Base-by-base conservation (phyloP, 768 basidiomycete species). In the Leccinum imitatum region DNA sequence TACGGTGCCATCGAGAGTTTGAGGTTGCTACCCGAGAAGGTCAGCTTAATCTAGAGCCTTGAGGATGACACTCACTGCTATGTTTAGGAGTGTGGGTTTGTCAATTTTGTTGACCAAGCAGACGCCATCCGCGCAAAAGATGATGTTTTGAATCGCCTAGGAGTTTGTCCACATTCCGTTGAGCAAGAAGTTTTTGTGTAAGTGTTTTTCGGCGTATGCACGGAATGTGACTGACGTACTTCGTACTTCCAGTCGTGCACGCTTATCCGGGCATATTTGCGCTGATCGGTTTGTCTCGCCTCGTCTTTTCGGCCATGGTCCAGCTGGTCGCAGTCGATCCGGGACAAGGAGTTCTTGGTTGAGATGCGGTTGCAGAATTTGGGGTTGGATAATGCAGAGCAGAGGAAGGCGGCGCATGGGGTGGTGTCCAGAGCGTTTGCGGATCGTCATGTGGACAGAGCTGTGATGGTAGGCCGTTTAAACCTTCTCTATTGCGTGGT, bases 81-180 rank as follows among this genome's bases (percentile, higher is more conserved):
- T 33, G 54, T 59, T 39, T 61, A 98, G 95, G 95, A 97, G 73
- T 99, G 97, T 71, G 97, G 96, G 9, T 99, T 99, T 72, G 96
- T 99, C 71, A 99, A 99, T 72, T 99, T 97, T 72, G 93, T 97
- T 50, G 95, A 97, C 64, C 90, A 92, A 71, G 82, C 86, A 1
- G 96, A 98, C 73, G 96, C 96, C n/a, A 88, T 98, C 64, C 87
- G 93, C 59, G 97, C 97, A 13, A 96, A 97, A 71, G 97, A 99
- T 27, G 97, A 99, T 75, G 95, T 99, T 44, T 81, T 97, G 56
- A 98, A 96, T 73, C 87, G 96, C 23, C 84, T 98, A 76, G 70
- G 67, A 75, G 67, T 78, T 71, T 75, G 77, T 64, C 54, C 74
- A 63, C 41, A 73, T 66, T 41, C 71, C 54, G 0, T 52, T 82